These are phyloP conservation scores for Ottelia alismoides DNA, from an alignment of 106 monocot genomes.

Conservation along the genomic window DNA sequence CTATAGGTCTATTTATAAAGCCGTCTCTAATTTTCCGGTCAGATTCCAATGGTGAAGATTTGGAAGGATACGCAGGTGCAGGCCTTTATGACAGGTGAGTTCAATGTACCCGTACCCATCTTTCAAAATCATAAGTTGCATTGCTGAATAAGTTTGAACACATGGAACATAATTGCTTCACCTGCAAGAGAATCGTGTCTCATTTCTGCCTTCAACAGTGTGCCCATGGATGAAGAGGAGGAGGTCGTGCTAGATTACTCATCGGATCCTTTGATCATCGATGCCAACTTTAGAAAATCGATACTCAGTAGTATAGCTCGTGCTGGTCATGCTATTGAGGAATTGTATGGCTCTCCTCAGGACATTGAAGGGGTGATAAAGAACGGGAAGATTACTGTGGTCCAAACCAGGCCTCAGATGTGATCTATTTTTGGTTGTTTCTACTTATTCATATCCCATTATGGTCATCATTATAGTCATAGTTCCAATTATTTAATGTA, in stretches of 20 bases:
- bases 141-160: not conserved
- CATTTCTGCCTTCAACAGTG: slow-evolving; percentile 24
- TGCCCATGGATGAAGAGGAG: slow-evolving; percentile 92
- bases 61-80: slow-evolving; percentile 97
- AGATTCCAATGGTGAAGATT: slow-evolving; percentile 95
- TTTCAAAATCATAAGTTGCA: not conserved
- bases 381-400: slow-evolving; percentile 84
- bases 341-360: slow-evolving; percentile 74
- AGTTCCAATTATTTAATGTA: too few relatives aligned
- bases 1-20: slow-evolving; percentile 79
- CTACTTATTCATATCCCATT: too few relatives aligned
- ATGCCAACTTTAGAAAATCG: slow-evolving; percentile 40
- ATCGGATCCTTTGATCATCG: slow-evolving; percentile 52
- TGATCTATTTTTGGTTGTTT: slow-evolving; percentile 14
- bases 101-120: not conserved
- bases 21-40: slow-evolving; percentile 86
- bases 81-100: slow-evolving; percentile 92
- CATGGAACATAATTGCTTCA: too few relatives aligned
- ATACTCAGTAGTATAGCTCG: slow-evolving; percentile 60
- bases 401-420: slow-evolving; percentile 97
- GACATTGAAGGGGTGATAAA: slow-evolving; percentile 95
- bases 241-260: slow-evolving; percentile 76
- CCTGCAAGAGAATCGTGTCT: not conserved
- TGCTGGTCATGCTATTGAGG: slow-evolving; percentile 62
- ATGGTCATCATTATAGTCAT: too few relatives aligned